These are phyloP conservation scores for Rhodofomes roseus DNA, from an alignment of 1,284 basidiomycete species.

Conservation along the genomic window DNA sequence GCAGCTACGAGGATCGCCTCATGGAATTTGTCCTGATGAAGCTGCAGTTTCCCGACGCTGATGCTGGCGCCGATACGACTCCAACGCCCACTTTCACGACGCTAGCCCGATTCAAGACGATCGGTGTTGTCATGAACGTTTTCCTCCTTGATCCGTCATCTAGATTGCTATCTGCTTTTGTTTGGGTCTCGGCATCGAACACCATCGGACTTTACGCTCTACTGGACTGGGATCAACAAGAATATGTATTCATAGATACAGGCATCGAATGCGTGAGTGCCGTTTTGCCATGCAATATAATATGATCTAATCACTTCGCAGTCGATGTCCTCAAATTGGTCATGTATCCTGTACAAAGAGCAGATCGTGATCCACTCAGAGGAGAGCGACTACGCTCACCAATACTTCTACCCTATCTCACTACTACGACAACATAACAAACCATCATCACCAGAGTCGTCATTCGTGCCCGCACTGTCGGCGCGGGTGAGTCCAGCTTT, in stretches of 20 bases:
- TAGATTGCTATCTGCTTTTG: constrained; percentile 61
- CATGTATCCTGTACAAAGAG: constrained; percentile 57
- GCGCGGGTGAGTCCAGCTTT: constrained; percentile 20
- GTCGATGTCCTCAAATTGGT: constrained; percentile 68
- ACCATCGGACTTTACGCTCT: constrained; percentile 60
- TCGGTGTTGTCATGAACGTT: constrained; percentile 70
- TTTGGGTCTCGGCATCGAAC: constrained; percentile 49
- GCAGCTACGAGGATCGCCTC: constrained; percentile 27
- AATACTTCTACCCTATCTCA: constrained; percentile 54
- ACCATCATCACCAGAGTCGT: constrained; percentile 20
- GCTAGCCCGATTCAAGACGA: constrained; percentile 57
- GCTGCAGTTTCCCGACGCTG: constrained; percentile 28
- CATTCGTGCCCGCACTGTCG: constrained; percentile 36
- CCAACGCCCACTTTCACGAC: constrained; percentile 39
- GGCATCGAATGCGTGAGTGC: constrained; percentile 62
- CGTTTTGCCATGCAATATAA: not conserved
- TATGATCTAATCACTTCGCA: constrained; percentile 20
- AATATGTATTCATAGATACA: constrained; percentile 69
- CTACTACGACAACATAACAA: constrained; percentile 39
- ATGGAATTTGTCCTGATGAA: constrained; percentile 36
- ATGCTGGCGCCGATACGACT: not conserved
- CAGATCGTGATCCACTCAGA: constrained; percentile 72
- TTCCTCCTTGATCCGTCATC: constrained; percentile 66
- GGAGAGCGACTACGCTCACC: constrained; percentile 50
- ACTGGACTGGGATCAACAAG: constrained; percentile 59